Conservation (phyloP, 2,329 filamentous ascomycete genomes). For the Podosphaera fusca region DNA sequence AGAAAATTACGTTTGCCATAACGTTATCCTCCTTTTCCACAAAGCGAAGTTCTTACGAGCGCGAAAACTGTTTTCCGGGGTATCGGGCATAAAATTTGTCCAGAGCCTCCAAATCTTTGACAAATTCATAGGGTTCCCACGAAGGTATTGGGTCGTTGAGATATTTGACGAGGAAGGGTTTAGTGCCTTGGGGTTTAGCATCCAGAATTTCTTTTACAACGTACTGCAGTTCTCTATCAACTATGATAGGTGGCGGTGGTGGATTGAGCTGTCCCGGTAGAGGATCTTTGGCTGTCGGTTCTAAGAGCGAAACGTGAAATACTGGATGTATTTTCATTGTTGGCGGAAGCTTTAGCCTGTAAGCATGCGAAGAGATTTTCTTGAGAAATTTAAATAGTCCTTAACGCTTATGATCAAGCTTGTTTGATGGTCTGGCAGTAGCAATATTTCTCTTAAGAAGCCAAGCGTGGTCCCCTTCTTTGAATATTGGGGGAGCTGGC, state of each 20-base stretch:
- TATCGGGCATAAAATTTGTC: neutral
- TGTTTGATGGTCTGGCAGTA: too few relatives aligned
- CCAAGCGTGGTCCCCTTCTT: neutral
- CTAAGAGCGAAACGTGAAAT: too few relatives aligned
- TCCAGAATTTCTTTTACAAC: too few relatives aligned
- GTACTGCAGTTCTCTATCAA: too few relatives aligned
- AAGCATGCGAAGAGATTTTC: neutral
- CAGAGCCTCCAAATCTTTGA: neutral
- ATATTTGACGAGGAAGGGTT: neutral
- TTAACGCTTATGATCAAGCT: neutral
- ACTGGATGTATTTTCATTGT: neutral
- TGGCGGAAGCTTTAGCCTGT: slow-evolving; percentile 1
- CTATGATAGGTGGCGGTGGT: too few relatives aligned
- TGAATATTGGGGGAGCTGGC: neutral
- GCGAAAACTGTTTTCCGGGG: neutral
- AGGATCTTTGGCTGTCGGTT: too few relatives aligned
- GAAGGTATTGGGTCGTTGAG: neutral
- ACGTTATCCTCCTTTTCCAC: too few relatives aligned
- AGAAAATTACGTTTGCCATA: too few relatives aligned
- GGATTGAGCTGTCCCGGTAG: too few relatives aligned
- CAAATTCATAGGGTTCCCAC: neutral
- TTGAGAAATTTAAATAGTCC: slow-evolving; percentile 2
- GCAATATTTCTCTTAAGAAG: neutral
- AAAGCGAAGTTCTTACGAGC: neutral
- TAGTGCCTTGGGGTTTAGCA: neutral